These are phyloP conservation scores for Sclerotiophoma versabilis DNA, from an alignment of 2,329 filamentous ascomycete genomes.

Conservation along the genomic window DNA sequence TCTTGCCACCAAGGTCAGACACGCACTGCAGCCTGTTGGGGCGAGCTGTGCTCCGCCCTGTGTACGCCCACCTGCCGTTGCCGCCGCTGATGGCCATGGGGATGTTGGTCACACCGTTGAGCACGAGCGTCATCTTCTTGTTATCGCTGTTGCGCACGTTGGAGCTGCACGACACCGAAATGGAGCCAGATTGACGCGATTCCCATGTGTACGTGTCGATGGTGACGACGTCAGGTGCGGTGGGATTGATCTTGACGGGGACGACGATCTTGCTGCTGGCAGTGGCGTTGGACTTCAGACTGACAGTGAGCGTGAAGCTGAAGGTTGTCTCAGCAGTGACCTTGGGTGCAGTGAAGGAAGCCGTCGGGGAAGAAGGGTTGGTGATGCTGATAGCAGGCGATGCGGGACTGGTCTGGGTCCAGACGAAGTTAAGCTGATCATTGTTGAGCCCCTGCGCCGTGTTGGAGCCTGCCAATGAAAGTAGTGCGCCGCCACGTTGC, in stretches of 20 bases:
- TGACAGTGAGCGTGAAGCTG: constrained; percentile 40
- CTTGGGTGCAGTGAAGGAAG: constrained; percentile 33
- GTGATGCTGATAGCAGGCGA: constrained; percentile 27
- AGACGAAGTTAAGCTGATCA: constrained; percentile 40
- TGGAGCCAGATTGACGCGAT: constrained; percentile 38
- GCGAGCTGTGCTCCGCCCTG: constrained; percentile 30
- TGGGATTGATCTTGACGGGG: constrained; percentile 37
- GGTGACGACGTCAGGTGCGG: constrained; percentile 35
- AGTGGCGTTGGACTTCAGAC: constrained; percentile 32
- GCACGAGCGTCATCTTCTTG: constrained; percentile 38
- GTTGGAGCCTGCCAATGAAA: constrained; percentile 41
- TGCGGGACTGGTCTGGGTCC: constrained; percentile 38
- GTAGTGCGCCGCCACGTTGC: constrained; percentile 40
- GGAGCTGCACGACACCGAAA: constrained; percentile 43
- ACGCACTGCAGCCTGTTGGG: constrained; percentile 42
- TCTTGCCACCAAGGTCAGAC: constrained; percentile 34
- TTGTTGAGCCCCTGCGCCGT: constrained; percentile 28
- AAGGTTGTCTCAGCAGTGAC: constrained; percentile 31
- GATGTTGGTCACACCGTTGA: constrained; percentile 33
- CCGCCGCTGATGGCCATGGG: constrained; percentile 31
- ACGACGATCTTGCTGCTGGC: constrained; percentile 35
- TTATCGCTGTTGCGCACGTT: constrained; percentile 45
- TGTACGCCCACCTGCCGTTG: constrained; percentile 41
- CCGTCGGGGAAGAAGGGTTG: constrained; percentile 27
- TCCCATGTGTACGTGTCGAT: constrained; percentile 46